phyloP scores from a whole-genome alignment of 2,329 filamentous ascomycete species.

The Phaeosphaeriaceae sp. region DNA sequence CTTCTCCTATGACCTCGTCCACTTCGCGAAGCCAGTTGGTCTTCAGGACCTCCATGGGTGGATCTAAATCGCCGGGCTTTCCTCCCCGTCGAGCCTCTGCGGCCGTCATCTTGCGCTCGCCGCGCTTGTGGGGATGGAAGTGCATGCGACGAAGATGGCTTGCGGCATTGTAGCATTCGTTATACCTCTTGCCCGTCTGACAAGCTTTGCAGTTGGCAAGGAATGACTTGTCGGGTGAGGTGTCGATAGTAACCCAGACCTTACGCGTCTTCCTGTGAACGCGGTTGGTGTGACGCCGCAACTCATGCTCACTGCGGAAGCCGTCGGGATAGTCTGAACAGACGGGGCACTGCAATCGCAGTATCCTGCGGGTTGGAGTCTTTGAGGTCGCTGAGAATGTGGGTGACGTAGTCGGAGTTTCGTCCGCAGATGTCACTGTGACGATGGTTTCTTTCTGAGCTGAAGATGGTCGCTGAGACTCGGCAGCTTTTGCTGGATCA shows the following conservation, averaged over 20 bases:
- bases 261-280: constrained; percentile 69
- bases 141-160: constrained; percentile 88
- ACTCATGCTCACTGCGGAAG: constrained; percentile 85
- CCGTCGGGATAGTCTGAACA: constrained; percentile 78
- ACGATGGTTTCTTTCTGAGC: constrained; percentile 38
- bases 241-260: constrained; percentile 70
- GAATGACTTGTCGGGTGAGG: constrained; percentile 66
- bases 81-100: constrained; percentile 66
- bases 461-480: constrained; percentile 31
- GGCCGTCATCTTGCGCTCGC: constrained; percentile 60
- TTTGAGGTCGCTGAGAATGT: constrained; percentile 39
- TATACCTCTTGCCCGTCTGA: constrained; percentile 77
- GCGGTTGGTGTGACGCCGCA: constrained; percentile 60
- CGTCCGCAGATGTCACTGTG: constrained; percentile 33
- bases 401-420: constrained; percentile 39
- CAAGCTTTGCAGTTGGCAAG: constrained; percentile 86
- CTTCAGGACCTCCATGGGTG: constrained; percentile 68
- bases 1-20: constrained; percentile 52
- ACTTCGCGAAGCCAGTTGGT: constrained; percentile 65
- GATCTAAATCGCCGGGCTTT: constrained; percentile 62
- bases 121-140: constrained; percentile 73
- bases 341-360: constrained; percentile 61
- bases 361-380: constrained; percentile 39
- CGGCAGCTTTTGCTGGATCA: constrained; percentile 29
- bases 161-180: constrained; percentile 91